Evolutionary conservation across 1,139 yeast species (phyloP).

Genomic region (Diutina neorugosa): DNA sequence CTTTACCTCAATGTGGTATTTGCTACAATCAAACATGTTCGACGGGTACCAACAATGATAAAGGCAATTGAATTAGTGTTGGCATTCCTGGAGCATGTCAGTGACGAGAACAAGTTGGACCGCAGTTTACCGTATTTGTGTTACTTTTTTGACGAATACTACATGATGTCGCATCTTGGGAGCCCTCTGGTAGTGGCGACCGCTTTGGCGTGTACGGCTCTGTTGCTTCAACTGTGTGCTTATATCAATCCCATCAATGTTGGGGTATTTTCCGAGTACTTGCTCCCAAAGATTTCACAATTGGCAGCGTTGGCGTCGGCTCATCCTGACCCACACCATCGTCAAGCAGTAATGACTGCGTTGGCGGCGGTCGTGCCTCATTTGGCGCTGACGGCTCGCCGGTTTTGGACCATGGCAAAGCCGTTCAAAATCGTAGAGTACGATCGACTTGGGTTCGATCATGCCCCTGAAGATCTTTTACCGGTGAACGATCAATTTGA

Average conservation of each 20-base stretch:
- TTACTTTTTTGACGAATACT: slow-evolving; percentile 23
- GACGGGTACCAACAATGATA: slow-evolving; percentile 47
- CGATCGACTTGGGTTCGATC: background rate
- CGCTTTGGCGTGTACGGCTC: slow-evolving; percentile 47
- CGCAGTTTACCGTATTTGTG: slow-evolving; percentile 73
- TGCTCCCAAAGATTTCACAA: slow-evolving; percentile 49
- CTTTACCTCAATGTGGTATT: slow-evolving; percentile 53
- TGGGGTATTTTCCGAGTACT: slow-evolving; percentile 66
- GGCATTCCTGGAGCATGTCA: slow-evolving; percentile 63
- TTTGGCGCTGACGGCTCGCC: slow-evolving; percentile 49
- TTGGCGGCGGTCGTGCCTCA: slow-evolving; percentile 25
- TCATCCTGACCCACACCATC: background rate
- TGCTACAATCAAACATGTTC: slow-evolving; percentile 54
- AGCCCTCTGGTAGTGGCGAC: slow-evolving; percentile 36
- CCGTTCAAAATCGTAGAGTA: background rate
- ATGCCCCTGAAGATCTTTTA: background rate
- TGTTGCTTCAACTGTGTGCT: slow-evolving; percentile 53
- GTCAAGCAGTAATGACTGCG: background rate
- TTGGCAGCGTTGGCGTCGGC: background rate
- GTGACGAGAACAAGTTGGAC: slow-evolving; percentile 79
- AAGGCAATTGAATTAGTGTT: slow-evolving; percentile 68
- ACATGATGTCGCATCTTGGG: background rate
- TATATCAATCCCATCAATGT: slow-evolving; percentile 66
- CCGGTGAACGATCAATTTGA: background rate
- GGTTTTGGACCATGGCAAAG: slow-evolving; percentile 23